phyloP scores from a whole-genome alignment of 2,329 filamentous ascomycete species.

The Plenodomus lindquistii region DNA sequence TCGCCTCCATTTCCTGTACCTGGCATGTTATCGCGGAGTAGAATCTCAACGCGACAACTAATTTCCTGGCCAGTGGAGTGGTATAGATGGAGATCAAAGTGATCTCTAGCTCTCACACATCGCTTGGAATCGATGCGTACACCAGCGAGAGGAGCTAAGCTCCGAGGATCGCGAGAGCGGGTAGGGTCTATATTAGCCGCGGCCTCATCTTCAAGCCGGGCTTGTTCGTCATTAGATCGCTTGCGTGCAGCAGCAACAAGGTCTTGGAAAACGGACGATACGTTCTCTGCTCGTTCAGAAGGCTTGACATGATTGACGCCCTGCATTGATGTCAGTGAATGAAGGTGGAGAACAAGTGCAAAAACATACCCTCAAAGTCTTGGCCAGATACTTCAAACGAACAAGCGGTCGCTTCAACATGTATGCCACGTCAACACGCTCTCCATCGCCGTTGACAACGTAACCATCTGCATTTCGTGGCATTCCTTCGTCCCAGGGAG shows the following conservation, averaged over 20 bases:
- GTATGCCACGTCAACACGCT: slow-evolving; percentile 92
- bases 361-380: slow-evolving; percentile 70
- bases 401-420: slow-evolving; percentile 87
- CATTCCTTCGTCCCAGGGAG: slow-evolving; percentile 59
- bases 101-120: slow-evolving; percentile 86
- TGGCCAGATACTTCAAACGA: slow-evolving; percentile 83
- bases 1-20: slow-evolving; percentile 73
- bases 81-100: slow-evolving; percentile 80
- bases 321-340: slow-evolving; percentile 42
- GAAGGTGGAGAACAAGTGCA: not conserved
- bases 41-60: slow-evolving; percentile 84
- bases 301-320: slow-evolving; percentile 62
- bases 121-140: slow-evolving; percentile 75
- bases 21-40: slow-evolving; percentile 79
- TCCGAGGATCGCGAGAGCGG: slow-evolving; percentile 77
- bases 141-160: slow-evolving; percentile 69
- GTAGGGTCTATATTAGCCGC: slow-evolving; percentile 82
- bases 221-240: slow-evolving; percentile 72
- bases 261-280: slow-evolving; percentile 67
- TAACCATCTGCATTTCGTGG: slow-evolving; percentile 64
- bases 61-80: slow-evolving; percentile 91
- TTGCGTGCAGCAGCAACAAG: slow-evolving; percentile 78
- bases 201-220: slow-evolving; percentile 80
- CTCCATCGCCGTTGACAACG: slow-evolving; percentile 72
- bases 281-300: slow-evolving; percentile 61